Evolutionary conservation across 192 early-diverging fungal species (phyloP), one percentile per base, ranked within the genome.

Genomic region (Umbelopsis sp.): DNA sequence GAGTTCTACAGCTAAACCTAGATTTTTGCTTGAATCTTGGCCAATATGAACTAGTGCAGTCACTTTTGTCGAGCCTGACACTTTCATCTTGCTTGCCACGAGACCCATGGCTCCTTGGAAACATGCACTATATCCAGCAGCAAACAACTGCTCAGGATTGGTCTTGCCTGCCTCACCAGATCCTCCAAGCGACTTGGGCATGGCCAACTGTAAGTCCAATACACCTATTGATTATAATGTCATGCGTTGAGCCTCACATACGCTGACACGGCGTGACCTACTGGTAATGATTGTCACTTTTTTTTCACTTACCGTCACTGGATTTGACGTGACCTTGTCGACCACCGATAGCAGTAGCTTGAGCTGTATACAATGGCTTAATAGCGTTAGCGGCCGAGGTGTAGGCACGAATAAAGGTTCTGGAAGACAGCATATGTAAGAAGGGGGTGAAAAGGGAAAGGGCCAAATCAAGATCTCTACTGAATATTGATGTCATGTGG

Each of bases 91-190:
- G 34, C 62, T 69, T 22, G 83, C 83, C 14, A 74, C 83, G 47
- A 81, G 71, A 14, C 76, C 81, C 83, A 85, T 83, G 54, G 83
- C 83, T 44, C 83, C 83, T 68, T 32, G 41, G 25, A 83, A 85
- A 72, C 80, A 85, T 7, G 82, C 80, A 11, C 76, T 59, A 45
- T 85, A 83, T 62, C 82, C 82, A 14, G 82, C 79, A 17, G 84
- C 84, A 69, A 85, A 85, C 73, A 85, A 74, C 77, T 85, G 84
- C 68, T 85, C 83, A 24, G 82, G 82, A 73, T 83, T 83, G 51
- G 80, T 82, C 84, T 83, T 81, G 65, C 82, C 41, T 81, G 65
- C 80, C 41, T 73, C 75, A 45, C 82, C 84, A 7, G 82, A 71
- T 11, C 82, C 84, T 44, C 82, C 84, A 16, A 82, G 82, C 25